phyloP scores from a whole-genome alignment of 1,284 basidiomycete species.

The Cryptococcus sp. region DNA sequence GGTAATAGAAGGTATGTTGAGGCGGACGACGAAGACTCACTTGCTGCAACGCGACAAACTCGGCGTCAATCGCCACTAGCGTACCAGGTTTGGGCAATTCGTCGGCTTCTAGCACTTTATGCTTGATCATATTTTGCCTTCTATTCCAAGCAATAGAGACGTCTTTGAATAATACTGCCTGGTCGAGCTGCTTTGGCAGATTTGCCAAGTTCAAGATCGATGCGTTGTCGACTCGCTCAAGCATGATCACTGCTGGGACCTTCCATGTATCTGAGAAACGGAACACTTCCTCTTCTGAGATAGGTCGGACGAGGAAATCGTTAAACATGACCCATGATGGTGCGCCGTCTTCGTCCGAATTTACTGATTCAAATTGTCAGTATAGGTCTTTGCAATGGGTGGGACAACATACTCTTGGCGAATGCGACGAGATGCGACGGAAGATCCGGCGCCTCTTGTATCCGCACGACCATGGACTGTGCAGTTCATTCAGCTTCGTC shows the following conservation, averaged over 20 bases:
- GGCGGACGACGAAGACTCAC: constrained; percentile 50
- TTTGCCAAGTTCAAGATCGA: constrained; percentile 64
- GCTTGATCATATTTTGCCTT: constrained; percentile 70
- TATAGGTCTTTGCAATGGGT: constrained; percentile 1
- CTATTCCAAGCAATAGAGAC: constrained; percentile 82
- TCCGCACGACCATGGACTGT: constrained; percentile 70
- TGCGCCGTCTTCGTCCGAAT: constrained; percentile 46
- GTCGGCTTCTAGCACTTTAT: constrained; percentile 68
- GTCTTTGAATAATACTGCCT: constrained; percentile 77
- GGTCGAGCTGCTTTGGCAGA: constrained; percentile 70
- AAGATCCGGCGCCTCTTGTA: constrained; percentile 69
- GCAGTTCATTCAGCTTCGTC: neutral
- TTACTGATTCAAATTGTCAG: neutral
- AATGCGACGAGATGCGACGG: constrained; percentile 87
- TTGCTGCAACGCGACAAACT: constrained; percentile 95
- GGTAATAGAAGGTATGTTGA: constrained; percentile 1
- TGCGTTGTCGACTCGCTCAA: constrained; percentile 71
- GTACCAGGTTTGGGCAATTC: constrained; percentile 85
- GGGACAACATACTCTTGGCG: constrained; percentile 64
- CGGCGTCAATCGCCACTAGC: constrained; percentile 92
- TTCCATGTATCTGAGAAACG: constrained; percentile 91
- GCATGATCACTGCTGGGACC: constrained; percentile 84
- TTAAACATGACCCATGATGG: constrained; percentile 91
- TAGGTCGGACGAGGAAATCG: constrained; percentile 86
- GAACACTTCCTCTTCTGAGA: constrained; percentile 81